phyloP scores from a whole-genome alignment of 495 filamentous ascomycete genomes.

The Letharia lupina region DNA sequence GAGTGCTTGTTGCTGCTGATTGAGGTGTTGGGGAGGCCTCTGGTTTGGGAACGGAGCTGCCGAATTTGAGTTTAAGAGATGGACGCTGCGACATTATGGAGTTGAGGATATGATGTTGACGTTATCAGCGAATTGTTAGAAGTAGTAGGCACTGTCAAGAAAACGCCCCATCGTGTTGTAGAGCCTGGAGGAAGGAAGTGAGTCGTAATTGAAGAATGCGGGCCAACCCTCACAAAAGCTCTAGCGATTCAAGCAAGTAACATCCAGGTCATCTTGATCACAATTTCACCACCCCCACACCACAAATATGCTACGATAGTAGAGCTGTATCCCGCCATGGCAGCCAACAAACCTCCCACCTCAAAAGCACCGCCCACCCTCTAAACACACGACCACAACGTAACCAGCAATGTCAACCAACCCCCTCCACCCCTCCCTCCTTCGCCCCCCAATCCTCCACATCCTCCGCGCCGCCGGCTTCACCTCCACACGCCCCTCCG shows the following conservation, averaged over 20 bases:
- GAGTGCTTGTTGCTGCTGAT: constrained; percentile 30
- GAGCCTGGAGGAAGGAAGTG: neutral
- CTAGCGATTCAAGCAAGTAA: neutral
- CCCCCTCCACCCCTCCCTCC: constrained; percentile 61
- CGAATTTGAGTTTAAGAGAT: constrained; percentile 45
- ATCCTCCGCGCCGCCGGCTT: constrained; percentile 84
- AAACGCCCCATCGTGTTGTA: neutral
- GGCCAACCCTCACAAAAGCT: neutral
- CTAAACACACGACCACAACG: neutral
- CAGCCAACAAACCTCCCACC: neutral
- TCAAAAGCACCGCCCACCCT: neutral
- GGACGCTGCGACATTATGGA: constrained; percentile 38
- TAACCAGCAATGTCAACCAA: neutral
- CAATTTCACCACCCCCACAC: neutral
- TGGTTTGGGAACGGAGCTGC: constrained; percentile 31
- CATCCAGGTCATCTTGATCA: neutral
- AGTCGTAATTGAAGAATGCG: neutral
- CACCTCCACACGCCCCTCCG: constrained; percentile 61
- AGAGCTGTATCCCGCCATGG: neutral
- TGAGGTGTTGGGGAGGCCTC: constrained; percentile 29
- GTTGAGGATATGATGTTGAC: neutral
- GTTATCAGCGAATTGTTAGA: neutral
- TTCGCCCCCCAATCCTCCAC: constrained; percentile 73
- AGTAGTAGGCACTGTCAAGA: neutral
- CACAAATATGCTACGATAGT: neutral